These are phyloP conservation scores for Paraleonurus japonicus DNA, from an alignment of 257 asterid species.

Conservation along the genomic window DNA sequence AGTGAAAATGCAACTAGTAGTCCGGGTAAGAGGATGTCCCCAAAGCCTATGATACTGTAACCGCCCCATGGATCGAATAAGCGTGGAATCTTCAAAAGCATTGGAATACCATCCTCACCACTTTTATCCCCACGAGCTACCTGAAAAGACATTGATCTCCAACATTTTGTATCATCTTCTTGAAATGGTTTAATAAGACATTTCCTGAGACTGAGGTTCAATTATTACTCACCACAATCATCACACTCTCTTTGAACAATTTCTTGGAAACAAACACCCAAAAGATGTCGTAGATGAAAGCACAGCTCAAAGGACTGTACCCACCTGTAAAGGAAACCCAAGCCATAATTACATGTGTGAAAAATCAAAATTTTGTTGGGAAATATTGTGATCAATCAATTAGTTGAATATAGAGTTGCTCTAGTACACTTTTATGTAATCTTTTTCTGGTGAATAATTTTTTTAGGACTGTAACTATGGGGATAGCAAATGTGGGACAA, in stretches of 20 bases:
- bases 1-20: conserved; percentile 78
- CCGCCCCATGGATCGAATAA: conserved; percentile 98
- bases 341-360: not conserved
- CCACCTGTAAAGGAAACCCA: conserved; percentile 55
- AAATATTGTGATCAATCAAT: not conserved
- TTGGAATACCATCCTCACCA: conserved; percentile 85
- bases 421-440: not conserved
- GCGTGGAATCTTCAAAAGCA: conserved; percentile 88
- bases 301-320: conserved; percentile 80
- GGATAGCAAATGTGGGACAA: no score
- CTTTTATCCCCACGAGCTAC: conserved; percentile 95
- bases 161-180: conserved; percentile 17
- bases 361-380: not conserved
- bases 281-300: conserved; percentile 88
- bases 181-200: not conserved
- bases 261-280: conserved; percentile 88
- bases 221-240: conserved; percentile 75
- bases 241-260: conserved; percentile 86
- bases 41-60: conserved; percentile 87
- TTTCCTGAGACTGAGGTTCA: conserved; percentile 3
- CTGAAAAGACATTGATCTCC: conserved; percentile 34
- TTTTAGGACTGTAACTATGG: no score
- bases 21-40: conserved; percentile 88
- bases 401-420: not conserved
- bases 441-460: no score